phyloP scores from a whole-genome alignment of 129 eudicot genomes.

The Centrapalus pauciflorus region DNA sequence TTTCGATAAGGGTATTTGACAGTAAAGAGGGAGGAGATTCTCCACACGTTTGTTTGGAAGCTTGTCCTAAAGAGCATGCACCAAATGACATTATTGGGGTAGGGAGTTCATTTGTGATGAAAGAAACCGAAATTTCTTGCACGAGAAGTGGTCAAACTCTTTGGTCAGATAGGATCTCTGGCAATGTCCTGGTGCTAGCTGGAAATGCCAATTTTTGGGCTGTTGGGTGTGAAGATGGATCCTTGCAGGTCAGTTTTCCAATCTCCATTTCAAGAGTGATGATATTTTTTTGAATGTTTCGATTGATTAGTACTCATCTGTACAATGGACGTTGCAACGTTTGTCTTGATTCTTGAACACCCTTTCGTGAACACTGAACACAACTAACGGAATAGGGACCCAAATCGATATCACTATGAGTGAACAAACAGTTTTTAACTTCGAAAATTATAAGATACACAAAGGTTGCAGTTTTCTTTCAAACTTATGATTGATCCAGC shows the following conservation, averaged over 20 bases:
- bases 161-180: slow-evolving; percentile 89
- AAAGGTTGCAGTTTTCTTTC: too few relatives aligned
- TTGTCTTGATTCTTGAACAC: too few relatives aligned
- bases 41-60: slow-evolving; percentile 67
- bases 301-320: too few relatives aligned
- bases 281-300: too few relatives aligned
- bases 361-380: too few relatives aligned
- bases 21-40: slow-evolving; percentile 68
- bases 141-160: slow-evolving; percentile 64
- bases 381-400: too few relatives aligned
- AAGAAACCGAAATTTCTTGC: slow-evolving; percentile 87
- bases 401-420: too few relatives aligned
- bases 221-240: slow-evolving; percentile 96
- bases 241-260: slow-evolving; percentile 70
- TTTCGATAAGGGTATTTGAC: slow-evolving; percentile 65
- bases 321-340: too few relatives aligned
- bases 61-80: slow-evolving; percentile 78
- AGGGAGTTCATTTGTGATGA: slow-evolving; percentile 52
- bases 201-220: slow-evolving; percentile 99
- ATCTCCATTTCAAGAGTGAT: not conserved
- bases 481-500: not conserved
- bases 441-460: too few relatives aligned
- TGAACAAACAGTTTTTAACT: too few relatives aligned
- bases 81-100: slow-evolving; percentile 63
- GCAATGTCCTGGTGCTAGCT: slow-evolving; percentile 82